phyloP scores from a whole-genome alignment of 2,329 filamentous ascomycete genomes.

The Tetracladium maxilliforme region DNA sequence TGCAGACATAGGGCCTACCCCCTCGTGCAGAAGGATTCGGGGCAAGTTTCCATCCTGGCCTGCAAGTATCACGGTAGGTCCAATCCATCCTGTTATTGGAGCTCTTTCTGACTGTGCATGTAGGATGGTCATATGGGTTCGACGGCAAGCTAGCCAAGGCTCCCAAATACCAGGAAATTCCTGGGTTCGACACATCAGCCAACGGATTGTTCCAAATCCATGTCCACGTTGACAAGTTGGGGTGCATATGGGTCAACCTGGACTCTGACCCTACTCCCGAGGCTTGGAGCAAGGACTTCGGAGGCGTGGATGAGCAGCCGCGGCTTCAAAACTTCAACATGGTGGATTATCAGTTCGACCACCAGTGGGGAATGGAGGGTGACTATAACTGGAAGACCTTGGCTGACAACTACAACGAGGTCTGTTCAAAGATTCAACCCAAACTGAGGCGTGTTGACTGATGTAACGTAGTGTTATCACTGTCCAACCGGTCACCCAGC shows the following conservation, averaged over 20 bases:
- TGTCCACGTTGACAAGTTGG: conserved; percentile 14
- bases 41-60: conserved; percentile 20
- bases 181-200: conserved; percentile 20
- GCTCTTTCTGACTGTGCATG: no score
- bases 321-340: conserved; percentile 11
- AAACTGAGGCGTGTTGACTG: no score
- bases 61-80: conserved; percentile 30
- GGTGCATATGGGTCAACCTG: conserved; percentile 20
- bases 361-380: conserved; percentile 17
- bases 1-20: conserved; percentile 28
- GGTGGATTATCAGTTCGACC: conserved; percentile 12
- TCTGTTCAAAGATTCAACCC: no score
- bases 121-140: conserved; percentile 27
- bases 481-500: conserved; percentile 31
- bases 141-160: conserved; percentile 26
- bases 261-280: conserved; percentile 9
- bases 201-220: conserved; percentile 18
- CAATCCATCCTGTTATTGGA: no score
- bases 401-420: conserved; percentile 31
- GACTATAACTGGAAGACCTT: conserved; percentile 24
- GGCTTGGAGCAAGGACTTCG: conserved; percentile 2
- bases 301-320: conserved; percentile 10
- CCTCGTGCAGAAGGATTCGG: conserved; percentile 18
- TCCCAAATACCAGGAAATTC: conserved; percentile 21
- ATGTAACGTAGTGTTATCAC: conserved; percentile 25